A percentile compares a stretch with the other conserved stretches of the same genome.
These are phyloP conservation scores for Russula brevipes DNA, from an alignment of 768 basidiomycete genomes.

Conservation along the genomic window DNA sequence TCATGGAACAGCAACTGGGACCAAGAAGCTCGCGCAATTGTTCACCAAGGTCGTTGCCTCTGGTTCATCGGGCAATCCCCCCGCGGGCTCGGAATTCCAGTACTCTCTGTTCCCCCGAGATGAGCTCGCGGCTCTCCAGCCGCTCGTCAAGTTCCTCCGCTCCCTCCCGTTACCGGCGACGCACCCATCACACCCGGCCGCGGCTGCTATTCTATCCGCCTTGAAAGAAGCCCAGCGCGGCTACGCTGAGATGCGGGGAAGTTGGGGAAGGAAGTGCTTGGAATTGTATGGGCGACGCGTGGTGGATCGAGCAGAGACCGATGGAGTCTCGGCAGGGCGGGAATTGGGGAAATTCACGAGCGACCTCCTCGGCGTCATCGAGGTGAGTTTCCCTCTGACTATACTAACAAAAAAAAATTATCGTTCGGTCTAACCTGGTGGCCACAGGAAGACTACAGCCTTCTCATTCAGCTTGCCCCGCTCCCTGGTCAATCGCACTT, in stretches of 20 bases:
- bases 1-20: constrained; percentile 77
- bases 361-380: constrained; percentile 56
- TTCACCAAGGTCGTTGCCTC: constrained; percentile 89
- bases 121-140: constrained; percentile 49
- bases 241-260: constrained; percentile 82
- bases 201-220: constrained; percentile 55
- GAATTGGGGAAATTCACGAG: constrained; percentile 73
- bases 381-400: constrained; percentile 42
- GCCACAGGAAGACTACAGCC: constrained; percentile 59
- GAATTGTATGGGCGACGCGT: constrained; percentile 66
- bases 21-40: constrained; percentile 73
- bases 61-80: constrained; percentile 71
- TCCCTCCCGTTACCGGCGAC: constrained; percentile 71
- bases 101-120: constrained; percentile 51
- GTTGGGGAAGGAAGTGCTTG: constrained; percentile 69
- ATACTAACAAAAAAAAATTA: not conserved
- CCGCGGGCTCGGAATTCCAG: constrained; percentile 52
- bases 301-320: constrained; percentile 67
- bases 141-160: constrained; percentile 65
- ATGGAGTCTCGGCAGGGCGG: constrained; percentile 57
- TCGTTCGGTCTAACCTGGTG: too few species aligned
- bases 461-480: constrained; percentile 59
- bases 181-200: constrained; percentile 78
- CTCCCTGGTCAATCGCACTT: constrained; percentile 48
- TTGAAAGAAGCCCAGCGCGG: constrained; percentile 75